These are phyloP conservation scores for Calonectria ilicicola DNA, from an alignment of 2,329 filamentous ascomycete genomes.

Conservation along the genomic window DNA sequence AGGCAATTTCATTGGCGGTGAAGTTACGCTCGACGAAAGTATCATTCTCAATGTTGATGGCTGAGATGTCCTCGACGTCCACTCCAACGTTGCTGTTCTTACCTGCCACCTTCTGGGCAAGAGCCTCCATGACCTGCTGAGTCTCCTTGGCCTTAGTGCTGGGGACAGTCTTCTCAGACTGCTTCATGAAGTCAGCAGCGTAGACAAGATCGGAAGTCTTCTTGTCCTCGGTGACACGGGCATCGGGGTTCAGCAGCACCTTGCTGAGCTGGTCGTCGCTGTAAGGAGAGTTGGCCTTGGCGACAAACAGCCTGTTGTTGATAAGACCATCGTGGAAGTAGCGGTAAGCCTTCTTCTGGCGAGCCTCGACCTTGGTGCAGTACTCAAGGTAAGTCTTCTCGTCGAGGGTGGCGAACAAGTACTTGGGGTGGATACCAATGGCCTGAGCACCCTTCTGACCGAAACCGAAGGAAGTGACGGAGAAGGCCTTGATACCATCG, in stretches of 20 bases:
- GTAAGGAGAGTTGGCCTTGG: constrained; percentile 93
- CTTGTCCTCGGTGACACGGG: constrained; percentile 86
- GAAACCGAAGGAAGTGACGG: constrained; percentile 98
- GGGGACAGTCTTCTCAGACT: constrained; percentile 65
- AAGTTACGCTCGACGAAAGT: constrained; percentile 97
- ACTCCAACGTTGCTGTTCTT: constrained; percentile 86
- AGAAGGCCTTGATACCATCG: constrained; percentile 98
- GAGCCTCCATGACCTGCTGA: constrained; percentile 79
- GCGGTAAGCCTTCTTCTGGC: constrained; percentile 98
- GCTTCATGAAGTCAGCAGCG: constrained; percentile 76
- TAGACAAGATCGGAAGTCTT: constrained; percentile 86
- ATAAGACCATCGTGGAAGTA: constrained; percentile 99
- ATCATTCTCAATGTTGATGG: constrained; percentile 93
- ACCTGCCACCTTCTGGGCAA: constrained; percentile 71
- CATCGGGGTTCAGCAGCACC: constrained; percentile 94
- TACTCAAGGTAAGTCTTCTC: constrained; percentile 85
- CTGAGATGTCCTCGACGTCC: constrained; percentile 89
- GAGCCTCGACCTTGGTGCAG: constrained; percentile 86
- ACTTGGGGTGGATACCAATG: constrained; percentile 96
- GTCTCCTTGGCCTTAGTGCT: constrained; percentile 70
- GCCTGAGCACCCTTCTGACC: constrained; percentile 98
- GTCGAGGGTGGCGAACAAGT: constrained; percentile 94
- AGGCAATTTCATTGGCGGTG: constrained; percentile 83
- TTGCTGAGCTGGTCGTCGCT: constrained; percentile 86
- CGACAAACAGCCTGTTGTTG: constrained; percentile 97